Evolutionary conservation across 495 filamentous ascomycete genomes (phyloP).

Genomic region (Talaromyces trachyspermus): DNA sequence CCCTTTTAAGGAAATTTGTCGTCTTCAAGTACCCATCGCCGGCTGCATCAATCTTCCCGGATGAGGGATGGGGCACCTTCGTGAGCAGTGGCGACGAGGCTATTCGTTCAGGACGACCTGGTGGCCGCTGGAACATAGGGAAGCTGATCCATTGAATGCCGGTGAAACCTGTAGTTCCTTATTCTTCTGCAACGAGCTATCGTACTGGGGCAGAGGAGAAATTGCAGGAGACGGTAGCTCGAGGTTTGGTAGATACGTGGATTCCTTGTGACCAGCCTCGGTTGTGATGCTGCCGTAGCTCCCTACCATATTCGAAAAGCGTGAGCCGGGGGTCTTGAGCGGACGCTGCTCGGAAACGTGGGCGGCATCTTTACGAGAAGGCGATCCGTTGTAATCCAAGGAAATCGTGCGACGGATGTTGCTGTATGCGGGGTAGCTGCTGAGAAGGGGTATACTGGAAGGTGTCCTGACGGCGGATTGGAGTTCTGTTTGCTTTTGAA

Average conservation of each 20-base stretch:
- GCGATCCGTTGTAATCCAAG: slow-evolving; percentile 9
- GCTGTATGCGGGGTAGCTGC: background rate
- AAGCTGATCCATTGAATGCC: background rate
- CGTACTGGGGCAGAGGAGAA: no score
- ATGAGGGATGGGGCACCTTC: background rate
- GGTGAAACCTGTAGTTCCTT: slow-evolving; percentile 3
- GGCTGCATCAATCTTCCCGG: background rate
- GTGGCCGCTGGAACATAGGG: background rate
- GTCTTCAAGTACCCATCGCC: slow-evolving; percentile 11
- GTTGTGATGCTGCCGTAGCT: slow-evolving; percentile 73
- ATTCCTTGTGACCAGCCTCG: slow-evolving; percentile 44
- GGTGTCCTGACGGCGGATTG: slow-evolving; percentile 13
- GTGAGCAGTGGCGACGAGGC: background rate
- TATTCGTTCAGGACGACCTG: background rate
- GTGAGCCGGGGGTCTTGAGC: slow-evolving; percentile 30
- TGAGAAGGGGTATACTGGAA: background rate
- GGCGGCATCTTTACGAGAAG: slow-evolving; percentile 13
- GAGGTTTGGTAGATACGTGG: slow-evolving; percentile 40
- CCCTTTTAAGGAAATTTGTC: slow-evolving; percentile 30
- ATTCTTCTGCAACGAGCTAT: slow-evolving; percentile 17
- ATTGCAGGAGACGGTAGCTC: slow-evolving; percentile 73
- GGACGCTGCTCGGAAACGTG: slow-evolving; percentile 30
- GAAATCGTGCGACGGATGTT: slow-evolving; percentile 4
- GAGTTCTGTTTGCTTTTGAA: slow-evolving; percentile 52
- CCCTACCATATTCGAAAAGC: slow-evolving; percentile 28